Evolutionary conservation across 352 stramenopile species (phyloP).

Genomic region (Globisporangium perplexum): DNA sequence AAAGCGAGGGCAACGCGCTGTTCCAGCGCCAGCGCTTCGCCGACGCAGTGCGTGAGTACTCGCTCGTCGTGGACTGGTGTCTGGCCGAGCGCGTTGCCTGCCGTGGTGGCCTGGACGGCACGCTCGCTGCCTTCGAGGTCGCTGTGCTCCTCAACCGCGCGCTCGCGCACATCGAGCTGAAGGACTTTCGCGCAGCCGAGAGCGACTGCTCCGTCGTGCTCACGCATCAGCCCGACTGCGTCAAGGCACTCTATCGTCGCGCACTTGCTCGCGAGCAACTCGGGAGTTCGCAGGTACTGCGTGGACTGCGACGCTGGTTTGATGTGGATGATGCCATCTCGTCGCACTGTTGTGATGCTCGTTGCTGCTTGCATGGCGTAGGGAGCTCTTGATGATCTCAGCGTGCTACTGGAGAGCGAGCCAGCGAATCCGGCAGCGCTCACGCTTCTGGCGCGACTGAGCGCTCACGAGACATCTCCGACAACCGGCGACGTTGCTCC

Average conservation of each 20-base stretch:
- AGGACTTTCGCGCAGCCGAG: slow-evolving; percentile 21
- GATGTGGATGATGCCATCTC: neutral
- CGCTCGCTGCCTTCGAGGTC: slow-evolving; percentile 23
- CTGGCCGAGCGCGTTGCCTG: neutral
- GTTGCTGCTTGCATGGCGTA: slow-evolving; percentile 11
- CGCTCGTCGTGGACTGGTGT: slow-evolving; percentile 21
- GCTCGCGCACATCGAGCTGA: slow-evolving; percentile 41
- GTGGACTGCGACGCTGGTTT: neutral
- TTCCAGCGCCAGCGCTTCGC: slow-evolving; percentile 41
- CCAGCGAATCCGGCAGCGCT: slow-evolving; percentile 31
- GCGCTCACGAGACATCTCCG: neutral
- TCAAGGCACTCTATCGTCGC: slow-evolving; percentile 90
- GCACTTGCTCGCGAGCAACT: slow-evolving; percentile 70
- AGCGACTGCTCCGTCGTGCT: slow-evolving; percentile 76
- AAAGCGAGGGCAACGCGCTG: slow-evolving; percentile 49
- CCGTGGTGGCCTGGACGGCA: neutral
- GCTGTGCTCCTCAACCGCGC: slow-evolving; percentile 66
- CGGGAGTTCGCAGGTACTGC: slow-evolving; percentile 41
- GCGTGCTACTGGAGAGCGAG: slow-evolving; percentile 24
- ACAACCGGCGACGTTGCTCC: too few species aligned
- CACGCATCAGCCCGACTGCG: slow-evolving; percentile 45
- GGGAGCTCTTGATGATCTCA: slow-evolving; percentile 27
- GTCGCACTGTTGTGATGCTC: neutral
- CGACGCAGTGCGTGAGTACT: slow-evolving; percentile 50
- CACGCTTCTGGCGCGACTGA: slow-evolving; percentile 1